Evolutionary conservation across 2,329 filamentous ascomycete species (phyloP), one percentile per base, ranked within the genome.

Genomic region (Didymella glomerata): DNA sequence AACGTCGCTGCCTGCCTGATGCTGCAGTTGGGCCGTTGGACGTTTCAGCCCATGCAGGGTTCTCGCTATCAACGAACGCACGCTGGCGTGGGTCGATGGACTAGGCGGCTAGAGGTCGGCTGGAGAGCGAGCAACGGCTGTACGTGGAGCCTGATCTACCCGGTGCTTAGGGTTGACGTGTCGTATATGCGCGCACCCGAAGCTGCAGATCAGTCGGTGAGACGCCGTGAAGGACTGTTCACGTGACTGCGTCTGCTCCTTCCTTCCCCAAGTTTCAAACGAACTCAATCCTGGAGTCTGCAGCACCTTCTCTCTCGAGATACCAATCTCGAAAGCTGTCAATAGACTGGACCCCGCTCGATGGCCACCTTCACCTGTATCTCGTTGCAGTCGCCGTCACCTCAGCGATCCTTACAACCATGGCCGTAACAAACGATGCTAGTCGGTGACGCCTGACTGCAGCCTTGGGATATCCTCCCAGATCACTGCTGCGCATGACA

Each of bases 11-110:
- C 10, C 30, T 11, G 40, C 30, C 9, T 20, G 22, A 52, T 27
- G 44, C 48, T 48, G 54, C 44, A 45, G 49, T 58, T 53, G 55
- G 55, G 55, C 49, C 45, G 36, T 27, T 30, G 38, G 20, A 41
- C 27, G 55, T 58, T 58, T 58, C 55, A 58, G 44, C 18, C 10
- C 14, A 45, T 53, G 55, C 49, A 53, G 55, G 49, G 53, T 34
- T 42, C 27, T 20, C 7, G n/a, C 27, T 27, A 44, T n/a, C 16
- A 27, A 25, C 41, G n/a, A 44, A 44, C 24, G 40, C 40, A 42
- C 40, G 20, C 20, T 4, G 20, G 40, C 40, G 40, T 20, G 3
- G 7, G 11, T 42, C 20, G 42, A 32, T 32, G 9, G 42, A 28
- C 32, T 57, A 34, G 20, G 48, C 54, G 42, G 34, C 27, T 57